A percentile compares a stretch with the other conserved stretches of the same genome.
phyloP scores from a whole-genome alignment of 768 basidiomycete genomes.

The Amanita thiersii region DNA sequence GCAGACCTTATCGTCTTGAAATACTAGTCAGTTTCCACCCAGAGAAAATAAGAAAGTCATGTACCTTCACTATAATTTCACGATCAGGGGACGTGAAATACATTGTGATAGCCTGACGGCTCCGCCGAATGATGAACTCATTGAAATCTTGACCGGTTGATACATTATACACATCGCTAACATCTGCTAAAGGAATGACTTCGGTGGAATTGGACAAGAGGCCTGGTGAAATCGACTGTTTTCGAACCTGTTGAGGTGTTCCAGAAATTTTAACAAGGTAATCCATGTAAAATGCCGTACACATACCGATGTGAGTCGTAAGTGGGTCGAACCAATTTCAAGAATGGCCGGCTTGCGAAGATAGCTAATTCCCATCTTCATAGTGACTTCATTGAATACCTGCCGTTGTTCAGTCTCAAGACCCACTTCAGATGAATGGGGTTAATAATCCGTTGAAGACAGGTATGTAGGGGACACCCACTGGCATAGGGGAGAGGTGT shows the following conservation, averaged over 20 bases:
- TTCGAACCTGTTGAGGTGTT: constrained; percentile 44
- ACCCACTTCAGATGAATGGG: constrained; percentile 33
- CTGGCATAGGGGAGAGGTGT: constrained; percentile 46
- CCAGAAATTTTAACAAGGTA: not conserved
- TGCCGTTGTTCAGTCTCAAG: constrained; percentile 54
- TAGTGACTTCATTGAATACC: constrained; percentile 53
- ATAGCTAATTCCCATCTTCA: constrained; percentile 46
- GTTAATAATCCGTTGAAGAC: constrained; percentile 7
- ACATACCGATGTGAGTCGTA: constrained; percentile 71
- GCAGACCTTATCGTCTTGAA: constrained; percentile 64
- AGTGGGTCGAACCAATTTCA: constrained; percentile 58
- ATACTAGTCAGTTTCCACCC: constrained; percentile 1
- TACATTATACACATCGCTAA: constrained; percentile 84
- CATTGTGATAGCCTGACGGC: constrained; percentile 59
- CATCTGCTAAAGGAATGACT: constrained; percentile 68
- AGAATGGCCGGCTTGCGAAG: constrained; percentile 68
- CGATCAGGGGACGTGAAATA: constrained; percentile 69
- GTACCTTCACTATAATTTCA: constrained; percentile 70
- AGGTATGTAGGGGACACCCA: constrained; percentile 22
- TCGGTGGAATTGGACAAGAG: constrained; percentile 75
- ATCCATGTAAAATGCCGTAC: not conserved
- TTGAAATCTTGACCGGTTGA: constrained; percentile 64
- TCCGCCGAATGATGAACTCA: constrained; percentile 77
- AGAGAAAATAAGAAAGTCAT: not conserved
- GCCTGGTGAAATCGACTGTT: constrained; percentile 59